A percentile compares a stretch with the other conserved stretches of the same genome.
These are phyloP conservation scores for Chaetomium olivaceum DNA, from an alignment of 2,329 filamentous ascomycete genomes.

Conservation along the genomic window DNA sequence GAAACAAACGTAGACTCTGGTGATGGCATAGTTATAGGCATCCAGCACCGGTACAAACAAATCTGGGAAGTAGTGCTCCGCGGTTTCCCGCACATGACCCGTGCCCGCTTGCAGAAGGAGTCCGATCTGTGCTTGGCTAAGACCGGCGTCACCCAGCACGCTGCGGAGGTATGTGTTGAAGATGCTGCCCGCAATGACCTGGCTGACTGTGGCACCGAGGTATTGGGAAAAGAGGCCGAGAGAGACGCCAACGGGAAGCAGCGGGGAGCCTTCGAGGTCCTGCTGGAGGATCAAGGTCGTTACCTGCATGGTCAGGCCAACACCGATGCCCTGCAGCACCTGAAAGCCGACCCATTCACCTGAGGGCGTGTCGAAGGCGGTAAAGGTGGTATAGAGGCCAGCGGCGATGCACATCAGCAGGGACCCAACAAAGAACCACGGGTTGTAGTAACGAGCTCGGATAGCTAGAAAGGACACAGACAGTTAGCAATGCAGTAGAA, in stretches of 20 bases:
- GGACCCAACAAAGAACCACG: conserved; percentile 22
- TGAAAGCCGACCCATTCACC: conserved; percentile 28
- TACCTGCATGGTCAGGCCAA: conserved; percentile 29
- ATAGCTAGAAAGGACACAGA: conserved; percentile 3
- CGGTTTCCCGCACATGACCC: neutral
- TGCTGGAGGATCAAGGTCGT: neutral
- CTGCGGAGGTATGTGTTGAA: neutral
- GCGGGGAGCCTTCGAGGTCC: neutral
- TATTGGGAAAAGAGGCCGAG: neutral
- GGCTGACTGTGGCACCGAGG: neutral
- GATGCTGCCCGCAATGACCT: neutral
- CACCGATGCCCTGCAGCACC: conserved; percentile 28
- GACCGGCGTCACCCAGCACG: neutral
- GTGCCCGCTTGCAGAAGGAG: neutral
- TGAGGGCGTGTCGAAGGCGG: conserved; percentile 17
- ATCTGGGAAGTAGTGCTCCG: neutral
- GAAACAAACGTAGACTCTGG: neutral
- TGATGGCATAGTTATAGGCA: neutral
- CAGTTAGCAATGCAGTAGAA: neutral
- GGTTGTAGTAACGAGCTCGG: conserved; percentile 26
- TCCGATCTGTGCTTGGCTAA: neutral
- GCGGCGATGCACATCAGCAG: conserved; percentile 23
- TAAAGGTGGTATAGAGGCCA: conserved; percentile 25
- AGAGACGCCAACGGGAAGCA: neutral
- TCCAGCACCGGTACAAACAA: neutral